Evolutionary conservation across 768 basidiomycete species (phyloP).

Genomic region (Lactifluus piperatus): DNA sequence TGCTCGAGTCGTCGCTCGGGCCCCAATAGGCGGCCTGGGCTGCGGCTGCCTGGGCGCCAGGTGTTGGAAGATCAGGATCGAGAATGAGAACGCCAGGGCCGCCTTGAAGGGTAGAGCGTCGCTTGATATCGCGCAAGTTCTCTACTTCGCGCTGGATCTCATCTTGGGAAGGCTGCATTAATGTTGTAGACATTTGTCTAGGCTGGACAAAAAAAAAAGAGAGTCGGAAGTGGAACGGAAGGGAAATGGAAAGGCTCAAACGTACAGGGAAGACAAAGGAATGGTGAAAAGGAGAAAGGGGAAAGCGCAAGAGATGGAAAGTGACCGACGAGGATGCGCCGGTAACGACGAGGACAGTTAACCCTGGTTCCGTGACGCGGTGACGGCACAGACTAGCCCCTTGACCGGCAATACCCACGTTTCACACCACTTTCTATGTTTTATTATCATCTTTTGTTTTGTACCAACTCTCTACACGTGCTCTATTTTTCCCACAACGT

Average conservation of each 20-base stretch:
- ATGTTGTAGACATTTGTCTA: conserved; percentile 5
- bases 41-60: conserved; percentile 46
- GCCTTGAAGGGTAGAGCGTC: conserved; percentile 67
- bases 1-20: conserved; percentile 35
- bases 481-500: no score
- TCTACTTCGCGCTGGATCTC: conserved; percentile 86
- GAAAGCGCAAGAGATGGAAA: background rate
- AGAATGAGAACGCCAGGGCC: conserved; percentile 76
- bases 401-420: background rate
- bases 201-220: no score
- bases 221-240: background rate
- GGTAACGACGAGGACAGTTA: conserved; percentile 7
- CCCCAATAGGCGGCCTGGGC: conserved; percentile 28
- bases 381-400: background rate
- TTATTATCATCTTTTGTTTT: no score
- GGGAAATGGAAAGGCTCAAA: background rate
- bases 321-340: conserved; percentile 3
- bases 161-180: conserved; percentile 67
- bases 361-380: background rate
- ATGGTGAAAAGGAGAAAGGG: background rate
- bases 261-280: background rate
- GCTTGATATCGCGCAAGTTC: conserved; percentile 71
- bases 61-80: conserved; percentile 86
- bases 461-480: no score
- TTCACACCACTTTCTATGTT: background rate